Base-by-base conservation (phyloP, 345 rosid species). In the Salix purpurea region DNA sequence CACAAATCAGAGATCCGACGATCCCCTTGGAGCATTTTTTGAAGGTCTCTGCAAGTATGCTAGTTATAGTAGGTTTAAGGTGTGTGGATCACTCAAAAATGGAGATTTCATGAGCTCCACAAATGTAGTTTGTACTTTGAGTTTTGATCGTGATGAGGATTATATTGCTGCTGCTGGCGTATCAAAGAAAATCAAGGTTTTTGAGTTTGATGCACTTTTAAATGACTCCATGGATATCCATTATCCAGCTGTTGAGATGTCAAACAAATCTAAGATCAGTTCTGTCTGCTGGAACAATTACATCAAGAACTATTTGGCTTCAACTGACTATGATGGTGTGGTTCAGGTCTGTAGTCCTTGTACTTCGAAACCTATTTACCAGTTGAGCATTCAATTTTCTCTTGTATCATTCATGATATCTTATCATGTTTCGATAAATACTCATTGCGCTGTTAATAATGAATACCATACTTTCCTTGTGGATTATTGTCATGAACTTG, bases 161-260 rank as follows among this genome's bases (percentile, higher is more conserved):
- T 91, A 89, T 83, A 90, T 92, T 84, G 98, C 98, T 77, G 85
- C 97, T 44, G 98, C 98, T 83, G 97, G 98, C 56, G 89, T 91
- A 42, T 91, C 98, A 56, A 94, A 94, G 85, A 94, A 92, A 76
- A 92, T 94, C 75, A 92, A 94, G 84, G 89, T 94, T 85, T 94
- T 84, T 23, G 98, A 94, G 76, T 94, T 94, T 77, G 84, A 81
- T 82, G 78, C 93, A 6, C 84, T 94, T 65, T 84, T 92, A 70
- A 94, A 94, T 76, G 88, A 88, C 79, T 85, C 93, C 24, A 87
- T 90, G 14, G 98, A 92, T 87, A 83, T 94, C 70, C 94, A 94
- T 80, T 94, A 92, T 87, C 98, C 97, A 28, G 90, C 81, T 34
- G 77, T 90, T 62, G 98, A 94, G 86, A 90, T 94, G 95, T 42